A percentile compares a stretch with the other conserved stretches of the same genome.
Conservation (phyloP, 176 grass and related monocot genomes). For the Pontederia paniculata region DNA sequence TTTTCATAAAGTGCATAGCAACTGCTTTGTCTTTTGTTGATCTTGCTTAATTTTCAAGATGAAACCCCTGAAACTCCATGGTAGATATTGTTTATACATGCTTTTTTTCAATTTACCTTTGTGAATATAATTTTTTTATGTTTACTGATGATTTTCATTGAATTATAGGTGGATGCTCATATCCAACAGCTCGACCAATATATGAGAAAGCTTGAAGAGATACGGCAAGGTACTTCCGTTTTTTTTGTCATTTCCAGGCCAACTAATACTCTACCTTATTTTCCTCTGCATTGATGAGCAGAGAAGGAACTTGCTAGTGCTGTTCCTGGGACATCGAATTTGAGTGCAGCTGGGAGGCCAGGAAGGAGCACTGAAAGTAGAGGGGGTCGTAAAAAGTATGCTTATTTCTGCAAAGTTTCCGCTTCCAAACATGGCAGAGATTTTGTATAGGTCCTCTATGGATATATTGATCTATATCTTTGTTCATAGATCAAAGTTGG, state of each 20-base stretch:
- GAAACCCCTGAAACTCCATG: no score
- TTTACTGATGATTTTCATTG: conserved; percentile 11
- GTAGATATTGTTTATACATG: no score
- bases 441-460: not conserved
- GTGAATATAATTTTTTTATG: no score
- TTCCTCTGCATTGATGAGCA: conserved; percentile 24
- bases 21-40: no score
- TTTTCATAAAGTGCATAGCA: no score
- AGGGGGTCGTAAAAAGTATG: conserved; percentile 97
- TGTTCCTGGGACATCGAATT: conserved; percentile 25
- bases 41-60: no score
- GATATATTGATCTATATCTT: not conserved
- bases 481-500: conserved; percentile 41
- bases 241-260: conserved; percentile 1
- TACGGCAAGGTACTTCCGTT: conserved; percentile 42
- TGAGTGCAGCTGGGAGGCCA: conserved; percentile 31
- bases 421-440: not conserved
- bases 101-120: no score
- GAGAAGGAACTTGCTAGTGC: conserved; percentile 35
- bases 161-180: conserved; percentile 84
- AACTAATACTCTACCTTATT: conserved; percentile 1
- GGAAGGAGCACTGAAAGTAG: conserved; percentile 64
- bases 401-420: not conserved
- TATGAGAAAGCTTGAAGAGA: conserved; percentile 91
- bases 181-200: conserved; percentile 94